Base-by-base conservation (phyloP, 768 basidiomycete genomes). In the Amanita pallidorosea region DNA sequence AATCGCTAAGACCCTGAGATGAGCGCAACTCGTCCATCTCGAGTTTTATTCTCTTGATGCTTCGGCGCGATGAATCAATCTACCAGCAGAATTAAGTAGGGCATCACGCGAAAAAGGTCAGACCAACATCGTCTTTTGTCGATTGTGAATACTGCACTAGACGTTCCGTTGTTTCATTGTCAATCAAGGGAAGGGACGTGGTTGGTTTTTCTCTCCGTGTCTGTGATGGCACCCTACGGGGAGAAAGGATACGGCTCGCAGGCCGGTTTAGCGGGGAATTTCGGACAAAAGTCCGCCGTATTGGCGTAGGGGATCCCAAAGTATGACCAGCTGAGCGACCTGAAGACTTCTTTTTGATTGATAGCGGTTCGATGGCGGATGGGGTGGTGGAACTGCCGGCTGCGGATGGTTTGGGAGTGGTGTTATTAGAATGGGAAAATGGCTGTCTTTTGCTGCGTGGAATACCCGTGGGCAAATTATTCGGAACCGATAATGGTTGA, bases 281-380 rank as follows among this genome's bases (percentile, higher is more conserved):
- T 33, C 76, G 79, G 55, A 67, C 70, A 47, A 67, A 65, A 3
- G 62, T 61, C 55, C 68, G 75, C 36, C 74, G 67, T 7, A 61
- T 59, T 7, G 70, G 61, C 7, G 65, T 73, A 37, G 65, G 73
- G 47, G 61, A 72, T 41, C 63, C 63, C 35, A 69, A 58, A 23
- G 65, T 52, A 43, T 63, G 66, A 5, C 71, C 66, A 20, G 67
- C 63, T 42, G 65, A 68, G 33, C 80, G 77, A 23, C 80, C 70
- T 6, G 86, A 86, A 5, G 76, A 70, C 63, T 88, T 89, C 71
- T 92, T 90, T 72, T 83, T 88, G 63, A 92, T 91, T 2, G 83
- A 85, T 53, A 92, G 68, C 6, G 88, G 88, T 59, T 88, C 87
- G 18, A 90, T 73, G 22, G 66, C 68, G 33, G 67, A 71, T 29